A percentile compares a stretch with the other conserved stretches of the same genome.
phyloP scores from a whole-genome alignment of 225 moss, liverwort and hornwort species.

The Marchantia paleacea region DNA sequence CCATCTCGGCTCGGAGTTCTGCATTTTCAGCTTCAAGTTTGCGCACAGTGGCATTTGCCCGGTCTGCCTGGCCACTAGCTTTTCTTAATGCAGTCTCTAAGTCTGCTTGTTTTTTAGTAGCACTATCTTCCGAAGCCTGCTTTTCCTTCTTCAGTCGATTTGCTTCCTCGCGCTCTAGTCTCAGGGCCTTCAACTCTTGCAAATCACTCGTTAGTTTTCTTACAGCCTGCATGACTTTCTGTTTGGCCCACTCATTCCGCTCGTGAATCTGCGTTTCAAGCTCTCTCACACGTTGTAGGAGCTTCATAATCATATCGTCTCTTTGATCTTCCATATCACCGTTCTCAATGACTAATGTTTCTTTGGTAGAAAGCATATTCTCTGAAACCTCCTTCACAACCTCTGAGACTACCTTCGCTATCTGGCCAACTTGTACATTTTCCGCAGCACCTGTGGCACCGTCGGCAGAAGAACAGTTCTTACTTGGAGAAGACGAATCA shows the following conservation, averaged over 20 bases:
- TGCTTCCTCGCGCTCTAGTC: constrained; percentile 58
- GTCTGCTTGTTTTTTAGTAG: constrained; percentile 50
- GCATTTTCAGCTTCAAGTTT: constrained; percentile 59
- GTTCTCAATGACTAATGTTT: constrained; percentile 20
- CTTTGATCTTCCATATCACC: constrained; percentile 28
- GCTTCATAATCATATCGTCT: constrained; percentile 34
- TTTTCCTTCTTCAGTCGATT: constrained; percentile 62
- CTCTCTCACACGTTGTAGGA: constrained; percentile 39
- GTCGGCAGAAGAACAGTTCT: constrained; percentile 20
- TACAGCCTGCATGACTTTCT: constrained; percentile 68
- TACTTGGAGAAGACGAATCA: constrained; percentile 1
- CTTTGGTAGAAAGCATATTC: constrained; percentile 13
- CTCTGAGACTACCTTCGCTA: constrained; percentile 3
- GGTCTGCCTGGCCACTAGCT: constrained; percentile 42
- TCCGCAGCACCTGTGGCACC: not conserved
- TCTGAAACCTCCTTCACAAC: constrained; percentile 5
- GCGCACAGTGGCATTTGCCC: constrained; percentile 33
- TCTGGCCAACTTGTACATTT: constrained; percentile 11
- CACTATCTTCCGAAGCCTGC: constrained; percentile 56
- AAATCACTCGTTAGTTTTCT: constrained; percentile 53
- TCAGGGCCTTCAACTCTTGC: constrained; percentile 57
- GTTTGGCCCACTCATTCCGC: constrained; percentile 57
- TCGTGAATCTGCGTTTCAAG: constrained; percentile 55
- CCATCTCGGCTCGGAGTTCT: constrained; percentile 64
- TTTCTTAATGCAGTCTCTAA: constrained; percentile 49